These are phyloP conservation scores for Bimuria novae-zelandiae DNA, from an alignment of 2,329 filamentous ascomycete species.

Conservation along the genomic window DNA sequence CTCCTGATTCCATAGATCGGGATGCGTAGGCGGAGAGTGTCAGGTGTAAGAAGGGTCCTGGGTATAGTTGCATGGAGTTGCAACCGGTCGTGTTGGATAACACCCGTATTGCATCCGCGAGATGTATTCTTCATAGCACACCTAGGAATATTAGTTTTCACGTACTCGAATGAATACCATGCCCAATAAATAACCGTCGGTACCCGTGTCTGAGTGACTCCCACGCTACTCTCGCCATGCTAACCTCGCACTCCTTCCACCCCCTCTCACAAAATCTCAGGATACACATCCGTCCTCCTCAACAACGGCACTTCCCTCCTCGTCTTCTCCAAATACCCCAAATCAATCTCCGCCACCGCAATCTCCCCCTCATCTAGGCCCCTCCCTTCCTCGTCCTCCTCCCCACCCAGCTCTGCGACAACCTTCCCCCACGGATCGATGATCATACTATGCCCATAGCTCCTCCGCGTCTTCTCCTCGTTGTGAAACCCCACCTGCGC, in stretches of 20 bases:
- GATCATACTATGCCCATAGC: conserved; percentile 85
- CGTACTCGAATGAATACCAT: no score
- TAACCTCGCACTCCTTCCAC: no score
- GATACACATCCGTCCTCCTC: conserved; percentile 56
- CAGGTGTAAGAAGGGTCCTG: no score
- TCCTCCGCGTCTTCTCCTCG: conserved; percentile 66
- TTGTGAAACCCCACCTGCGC: conserved; percentile 78
- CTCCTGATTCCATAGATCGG: no score
- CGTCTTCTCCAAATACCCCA: conserved; percentile 56
- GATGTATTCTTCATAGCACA: neutral
- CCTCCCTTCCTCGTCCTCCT: conserved; percentile 41
- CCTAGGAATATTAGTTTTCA: neutral
- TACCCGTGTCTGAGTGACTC: no score
- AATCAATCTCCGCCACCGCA: conserved; percentile 58
- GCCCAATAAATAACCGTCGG: no score
- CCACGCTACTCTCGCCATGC: no score
- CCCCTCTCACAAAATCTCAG: conserved; percentile 25
- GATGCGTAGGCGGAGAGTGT: no score
- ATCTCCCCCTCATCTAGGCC: conserved; percentile 46
- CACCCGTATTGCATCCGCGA: neutral
- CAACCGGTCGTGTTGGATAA: neutral
- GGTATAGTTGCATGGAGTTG: no score
- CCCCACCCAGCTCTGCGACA: conserved; percentile 65
- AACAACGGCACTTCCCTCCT: conserved; percentile 62
- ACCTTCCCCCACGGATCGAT: conserved; percentile 86